Percentiles rank a stretch among this genome's conserved stretches.
Evolutionary conservation across 2,329 filamentous ascomycete species (phyloP).

Genomic region (Pseudopyricularia javanii): DNA sequence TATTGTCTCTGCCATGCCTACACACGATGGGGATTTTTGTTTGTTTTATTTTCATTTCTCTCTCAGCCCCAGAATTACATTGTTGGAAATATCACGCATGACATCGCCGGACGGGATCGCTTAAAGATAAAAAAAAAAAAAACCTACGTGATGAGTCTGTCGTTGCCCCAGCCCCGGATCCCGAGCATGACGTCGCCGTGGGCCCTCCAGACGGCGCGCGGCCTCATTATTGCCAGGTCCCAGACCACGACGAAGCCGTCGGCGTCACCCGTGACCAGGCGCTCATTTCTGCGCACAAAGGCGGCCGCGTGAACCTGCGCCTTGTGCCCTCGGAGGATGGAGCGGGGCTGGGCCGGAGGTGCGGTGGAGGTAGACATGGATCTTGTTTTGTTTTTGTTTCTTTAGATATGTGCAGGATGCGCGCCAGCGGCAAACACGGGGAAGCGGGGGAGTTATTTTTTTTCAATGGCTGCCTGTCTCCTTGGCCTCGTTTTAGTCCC

Average conservation of each 20-base stretch:
- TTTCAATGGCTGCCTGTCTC: too few relatives aligned
- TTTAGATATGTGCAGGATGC: too few relatives aligned
- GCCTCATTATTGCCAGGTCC: conserved; percentile 71
- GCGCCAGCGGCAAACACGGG: too few relatives aligned
- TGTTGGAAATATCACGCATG: too few relatives aligned
- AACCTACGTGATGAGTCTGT: conserved; percentile 72
- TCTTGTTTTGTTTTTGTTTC: too few relatives aligned
- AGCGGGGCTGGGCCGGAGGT: conserved; percentile 29
- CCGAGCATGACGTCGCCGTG: conserved; percentile 70
- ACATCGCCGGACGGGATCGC: too few relatives aligned
- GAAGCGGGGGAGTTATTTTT: too few relatives aligned
- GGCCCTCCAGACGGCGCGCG: conserved; percentile 74
- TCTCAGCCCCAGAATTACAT: too few relatives aligned
- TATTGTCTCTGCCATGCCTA: conserved; percentile 85
- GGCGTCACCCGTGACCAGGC: conserved; percentile 76
- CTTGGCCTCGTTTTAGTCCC: too few relatives aligned
- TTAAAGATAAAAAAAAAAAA: not conserved
- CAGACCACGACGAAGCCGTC: conserved; percentile 83
- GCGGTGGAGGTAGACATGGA: not conserved
- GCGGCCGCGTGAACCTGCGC: conserved; percentile 65
- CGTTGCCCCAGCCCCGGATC: conserved; percentile 56
- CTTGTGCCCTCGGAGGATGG: conserved; percentile 74
- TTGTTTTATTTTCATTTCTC: too few relatives aligned
- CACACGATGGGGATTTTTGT: not conserved
- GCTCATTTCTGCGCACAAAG: conserved; percentile 62